Conservation (phyloP, 2,329 filamentous ascomycete species). For the Aspergillus bombycis region DNA sequence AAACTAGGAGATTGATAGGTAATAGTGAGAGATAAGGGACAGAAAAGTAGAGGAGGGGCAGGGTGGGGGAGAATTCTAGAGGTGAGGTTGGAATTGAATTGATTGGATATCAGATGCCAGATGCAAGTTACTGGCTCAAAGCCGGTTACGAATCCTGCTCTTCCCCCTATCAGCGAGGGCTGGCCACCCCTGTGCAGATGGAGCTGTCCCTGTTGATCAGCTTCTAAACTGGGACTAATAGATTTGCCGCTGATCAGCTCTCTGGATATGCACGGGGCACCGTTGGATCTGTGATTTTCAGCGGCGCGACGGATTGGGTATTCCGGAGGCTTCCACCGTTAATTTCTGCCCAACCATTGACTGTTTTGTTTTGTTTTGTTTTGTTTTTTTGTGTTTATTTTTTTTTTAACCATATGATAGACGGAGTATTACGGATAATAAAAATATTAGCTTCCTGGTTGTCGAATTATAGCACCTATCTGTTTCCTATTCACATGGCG, state of each 20-base stretch:
- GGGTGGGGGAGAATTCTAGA: neutral
- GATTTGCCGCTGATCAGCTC: slow-evolving; percentile 2
- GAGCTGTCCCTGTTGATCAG: slow-evolving; percentile 14
- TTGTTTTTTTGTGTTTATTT: neutral
- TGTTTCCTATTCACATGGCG: neutral
- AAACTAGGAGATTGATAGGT: neutral
- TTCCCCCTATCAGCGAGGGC: slow-evolving; percentile 1
- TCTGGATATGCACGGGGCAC: neutral
- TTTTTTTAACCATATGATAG: neutral
- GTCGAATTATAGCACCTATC: neutral
- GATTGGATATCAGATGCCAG: slow-evolving; percentile 8
- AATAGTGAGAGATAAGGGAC: neutral
- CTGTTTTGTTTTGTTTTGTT: neutral
- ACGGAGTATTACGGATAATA: neutral
- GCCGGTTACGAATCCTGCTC: slow-evolving; percentile 10
- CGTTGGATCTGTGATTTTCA: neutral
- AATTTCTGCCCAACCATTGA: neutral
- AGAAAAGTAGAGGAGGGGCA: neutral
- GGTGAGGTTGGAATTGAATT: slow-evolving; percentile 6
- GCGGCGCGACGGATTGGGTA: neutral
- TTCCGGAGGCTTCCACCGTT: neutral
- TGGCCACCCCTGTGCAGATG: neutral
- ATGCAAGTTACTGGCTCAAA: slow-evolving; percentile 1
- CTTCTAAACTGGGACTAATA: neutral
- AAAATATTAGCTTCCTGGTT: neutral